Percentiles rank a stretch among this genome's conserved stretches.
These are phyloP conservation scores for Cucurbita maxima DNA, from an alignment of 306 rosid genomes.

Conservation along the genomic window DNA sequence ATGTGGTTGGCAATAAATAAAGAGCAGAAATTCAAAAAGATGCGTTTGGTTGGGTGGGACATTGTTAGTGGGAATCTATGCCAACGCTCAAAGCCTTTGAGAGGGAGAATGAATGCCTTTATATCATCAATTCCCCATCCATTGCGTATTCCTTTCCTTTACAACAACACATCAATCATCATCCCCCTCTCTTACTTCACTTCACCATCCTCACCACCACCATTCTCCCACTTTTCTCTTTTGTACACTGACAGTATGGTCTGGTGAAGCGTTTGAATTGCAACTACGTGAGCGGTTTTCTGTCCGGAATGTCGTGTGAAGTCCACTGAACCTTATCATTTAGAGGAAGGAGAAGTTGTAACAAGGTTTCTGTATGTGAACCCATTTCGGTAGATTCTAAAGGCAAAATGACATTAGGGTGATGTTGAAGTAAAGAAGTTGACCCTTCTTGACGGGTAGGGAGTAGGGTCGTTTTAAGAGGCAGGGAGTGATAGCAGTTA, in stretches of 20 bases:
- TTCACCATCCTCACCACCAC: too few relatives aligned
- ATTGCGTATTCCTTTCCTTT: background rate
- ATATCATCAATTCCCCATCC: background rate
- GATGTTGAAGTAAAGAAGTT: background rate
- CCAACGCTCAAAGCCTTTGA: conserved; percentile 1
- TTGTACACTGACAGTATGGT: too few relatives aligned
- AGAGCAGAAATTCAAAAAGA: background rate
- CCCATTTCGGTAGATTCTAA: background rate
- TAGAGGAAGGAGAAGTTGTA: too few relatives aligned
- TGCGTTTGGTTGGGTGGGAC: background rate
- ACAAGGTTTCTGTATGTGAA: too few relatives aligned
- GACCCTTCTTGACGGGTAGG: background rate
- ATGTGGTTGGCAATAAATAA: background rate
- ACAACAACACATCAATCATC: background rate
- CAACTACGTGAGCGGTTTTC: too few relatives aligned
- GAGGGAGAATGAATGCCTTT: background rate
- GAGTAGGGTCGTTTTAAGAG: background rate
- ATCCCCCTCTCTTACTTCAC: too few relatives aligned
- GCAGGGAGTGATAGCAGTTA: conserved; percentile 15
- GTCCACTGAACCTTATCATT: too few relatives aligned
- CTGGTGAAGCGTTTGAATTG: too few relatives aligned
- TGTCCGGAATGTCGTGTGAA: too few relatives aligned
- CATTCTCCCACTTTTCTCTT: too few relatives aligned
- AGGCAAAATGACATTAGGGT: background rate
- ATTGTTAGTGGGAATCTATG: conserved; percentile 6